phyloP scores from a whole-genome alignment of 345 rosid species.

The Alliaria petiolata region DNA sequence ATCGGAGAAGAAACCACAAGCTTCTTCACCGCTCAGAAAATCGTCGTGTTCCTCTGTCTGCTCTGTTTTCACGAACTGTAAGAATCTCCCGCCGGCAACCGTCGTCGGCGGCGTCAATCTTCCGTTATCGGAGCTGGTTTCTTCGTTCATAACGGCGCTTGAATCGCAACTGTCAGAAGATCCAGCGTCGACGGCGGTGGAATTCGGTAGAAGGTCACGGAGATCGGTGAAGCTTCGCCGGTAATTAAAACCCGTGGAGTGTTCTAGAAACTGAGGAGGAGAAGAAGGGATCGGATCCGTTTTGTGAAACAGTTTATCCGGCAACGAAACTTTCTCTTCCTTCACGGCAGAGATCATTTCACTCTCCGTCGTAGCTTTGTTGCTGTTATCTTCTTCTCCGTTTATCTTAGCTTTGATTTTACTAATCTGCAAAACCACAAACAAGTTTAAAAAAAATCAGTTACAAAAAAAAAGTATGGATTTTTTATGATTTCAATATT shows the following conservation, averaged over 20 bases:
- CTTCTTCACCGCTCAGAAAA: conserved; percentile 72
- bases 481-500: background rate
- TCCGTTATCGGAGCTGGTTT: conserved; percentile 53
- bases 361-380: conserved; percentile 32
- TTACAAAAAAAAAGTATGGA: background rate
- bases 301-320: conserved; percentile 27
- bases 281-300: conserved; percentile 18
- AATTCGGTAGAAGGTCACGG: conserved; percentile 39
- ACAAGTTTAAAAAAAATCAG: background rate
- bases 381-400: conserved; percentile 22
- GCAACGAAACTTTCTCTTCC: conserved; percentile 48
- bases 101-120: conserved; percentile 29
- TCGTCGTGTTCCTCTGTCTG: conserved; percentile 49
- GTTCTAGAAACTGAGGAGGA: conserved; percentile 29
- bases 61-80: conserved; percentile 72
- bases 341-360: conserved; percentile 53
- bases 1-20: conserved; percentile 83
- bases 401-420: conserved; percentile 69
- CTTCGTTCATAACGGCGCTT: conserved; percentile 73
- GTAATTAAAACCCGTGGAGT: conserved; percentile 40
- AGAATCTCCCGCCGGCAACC: conserved; percentile 20
- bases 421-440: conserved; percentile 44
- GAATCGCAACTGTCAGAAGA: conserved; percentile 79
- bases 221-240: conserved; percentile 48
- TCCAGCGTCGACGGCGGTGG: conserved; percentile 43